Conservation (phyloP, 2,329 filamentous ascomycete genomes). For the Ophiocordyceps camponoti-saundersi region DNA sequence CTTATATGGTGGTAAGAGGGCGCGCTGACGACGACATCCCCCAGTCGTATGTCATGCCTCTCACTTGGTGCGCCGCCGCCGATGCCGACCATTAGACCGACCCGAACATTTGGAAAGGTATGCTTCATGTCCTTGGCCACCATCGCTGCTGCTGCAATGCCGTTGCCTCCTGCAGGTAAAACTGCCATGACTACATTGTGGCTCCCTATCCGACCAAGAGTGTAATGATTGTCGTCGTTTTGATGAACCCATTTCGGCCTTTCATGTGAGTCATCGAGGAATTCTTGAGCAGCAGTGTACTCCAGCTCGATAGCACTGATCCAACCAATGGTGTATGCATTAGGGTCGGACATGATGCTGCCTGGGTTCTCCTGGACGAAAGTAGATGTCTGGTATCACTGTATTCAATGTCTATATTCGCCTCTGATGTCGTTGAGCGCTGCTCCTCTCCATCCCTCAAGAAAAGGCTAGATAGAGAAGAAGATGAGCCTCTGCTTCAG, state of each 20-base stretch:
- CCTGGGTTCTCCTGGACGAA: too few relatives aligned
- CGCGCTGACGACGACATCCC: constrained; percentile 9
- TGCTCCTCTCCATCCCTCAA: too few relatives aligned
- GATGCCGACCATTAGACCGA: constrained; percentile 5
- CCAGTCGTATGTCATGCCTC: constrained; percentile 15
- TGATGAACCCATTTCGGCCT: constrained; percentile 7
- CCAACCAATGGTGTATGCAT: constrained; percentile 22
- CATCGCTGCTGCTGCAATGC: constrained; percentile 3
- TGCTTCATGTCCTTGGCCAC: constrained; percentile 10
- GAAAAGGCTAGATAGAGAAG: too few relatives aligned
- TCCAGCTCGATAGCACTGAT: constrained; percentile 22
- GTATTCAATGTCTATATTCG: too few relatives aligned
- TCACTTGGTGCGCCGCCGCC: constrained; percentile 16
- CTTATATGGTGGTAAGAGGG: neutral
- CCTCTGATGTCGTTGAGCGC: too few relatives aligned
- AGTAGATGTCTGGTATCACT: too few relatives aligned
- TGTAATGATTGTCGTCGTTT: constrained; percentile 4
- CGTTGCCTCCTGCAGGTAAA: constrained; percentile 2
- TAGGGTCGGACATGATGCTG: neutral
- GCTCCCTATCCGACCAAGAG: constrained; percentile 2
- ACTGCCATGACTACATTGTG: constrained; percentile 6
- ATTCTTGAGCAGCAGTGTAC: constrained; percentile 15
- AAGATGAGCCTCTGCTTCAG: too few relatives aligned
- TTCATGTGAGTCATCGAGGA: constrained; percentile 19
- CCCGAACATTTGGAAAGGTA: constrained; percentile 12